Evolutionary conservation across 225 moss, liverwort and hornwort species (phyloP).

Genomic region (Sphagnum contortum): DNA sequence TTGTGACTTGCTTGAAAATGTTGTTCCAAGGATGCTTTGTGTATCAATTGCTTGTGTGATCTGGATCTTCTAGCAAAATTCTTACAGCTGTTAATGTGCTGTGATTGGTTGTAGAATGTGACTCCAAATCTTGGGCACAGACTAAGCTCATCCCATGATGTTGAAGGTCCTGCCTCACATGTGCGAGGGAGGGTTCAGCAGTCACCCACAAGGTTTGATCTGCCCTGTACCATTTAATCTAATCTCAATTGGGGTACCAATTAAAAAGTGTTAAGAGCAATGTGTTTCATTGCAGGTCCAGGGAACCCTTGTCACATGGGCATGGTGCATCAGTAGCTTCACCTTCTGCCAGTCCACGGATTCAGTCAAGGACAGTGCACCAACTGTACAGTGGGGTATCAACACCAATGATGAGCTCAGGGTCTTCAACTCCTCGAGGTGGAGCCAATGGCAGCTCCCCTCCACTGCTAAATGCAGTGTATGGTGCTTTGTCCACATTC

Average conservation of each 20-base stretch:
- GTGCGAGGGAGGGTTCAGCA: slow-evolving; percentile 34
- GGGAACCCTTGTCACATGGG: slow-evolving; percentile 65
- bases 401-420: slow-evolving; percentile 78
- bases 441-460: slow-evolving; percentile 63
- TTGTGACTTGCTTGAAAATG: neutral
- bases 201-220: slow-evolving; percentile 36
- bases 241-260: neutral
- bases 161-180: slow-evolving; percentile 29
- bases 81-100: too few relatives aligned
- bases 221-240: neutral
- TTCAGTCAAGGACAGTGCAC: slow-evolving; percentile 53
- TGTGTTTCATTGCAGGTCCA: slow-evolving; percentile 12
- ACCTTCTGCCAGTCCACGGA: slow-evolving; percentile 40
- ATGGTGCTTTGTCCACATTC: slow-evolving; percentile 40
- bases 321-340: slow-evolving; percentile 31
- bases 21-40: slow-evolving; percentile 14
- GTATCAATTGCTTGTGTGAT: too few relatives aligned
- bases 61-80: too few relatives aligned
- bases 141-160: slow-evolving; percentile 20
- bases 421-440: slow-evolving; percentile 68
- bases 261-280: neutral
- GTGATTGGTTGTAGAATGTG: slow-evolving; percentile 22
- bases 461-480: slow-evolving; percentile 46
- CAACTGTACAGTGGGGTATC: slow-evolving; percentile 77
- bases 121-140: slow-evolving; percentile 22